These are phyloP conservation scores for Schizothecium vesticola DNA, from an alignment of 495 filamentous ascomycete genomes.

Conservation along the genomic window DNA sequence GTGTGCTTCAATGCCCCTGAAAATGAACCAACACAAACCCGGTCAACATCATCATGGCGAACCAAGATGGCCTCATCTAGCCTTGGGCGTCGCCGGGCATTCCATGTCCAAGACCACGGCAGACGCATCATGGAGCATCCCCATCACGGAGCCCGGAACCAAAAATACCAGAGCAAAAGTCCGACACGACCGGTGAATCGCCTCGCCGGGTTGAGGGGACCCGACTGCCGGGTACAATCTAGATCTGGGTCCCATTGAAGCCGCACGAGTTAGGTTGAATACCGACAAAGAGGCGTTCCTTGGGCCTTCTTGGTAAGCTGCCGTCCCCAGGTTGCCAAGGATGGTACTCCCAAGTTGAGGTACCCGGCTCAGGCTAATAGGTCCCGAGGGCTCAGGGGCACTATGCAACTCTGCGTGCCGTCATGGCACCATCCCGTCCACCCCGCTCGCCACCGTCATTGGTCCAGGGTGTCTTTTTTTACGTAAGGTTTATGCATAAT, in stretches of 20 bases:
- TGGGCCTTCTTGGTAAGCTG: not conserved
- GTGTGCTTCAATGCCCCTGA: not conserved
- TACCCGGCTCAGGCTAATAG: not conserved
- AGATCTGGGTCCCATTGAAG: not conserved
- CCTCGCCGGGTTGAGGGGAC: not conserved
- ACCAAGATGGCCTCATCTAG: not conserved
- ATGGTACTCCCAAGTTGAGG: not conserved
- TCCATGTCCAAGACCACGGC: not conserved
- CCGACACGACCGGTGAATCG: not conserved
- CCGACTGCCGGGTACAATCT: not conserved
- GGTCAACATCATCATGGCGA: not conserved
- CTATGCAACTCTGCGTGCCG: not conserved
- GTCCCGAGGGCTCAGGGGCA: not conserved
- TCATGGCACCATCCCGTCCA: not conserved
- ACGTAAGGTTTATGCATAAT: not conserved
- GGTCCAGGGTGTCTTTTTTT: not conserved
- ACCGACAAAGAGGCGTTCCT: not conserved
- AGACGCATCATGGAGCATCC: not conserved
- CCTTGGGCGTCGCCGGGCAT: not conserved
- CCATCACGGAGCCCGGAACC: not conserved
- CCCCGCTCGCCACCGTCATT: not conserved
- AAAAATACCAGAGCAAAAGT: not conserved
- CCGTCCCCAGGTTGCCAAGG: not conserved
- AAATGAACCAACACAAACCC: not conserved
- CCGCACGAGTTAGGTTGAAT: not conserved